These are phyloP conservation scores for Fusarium metavorans DNA, from an alignment of 2,329 filamentous ascomycete species.

Conservation along the genomic window DNA sequence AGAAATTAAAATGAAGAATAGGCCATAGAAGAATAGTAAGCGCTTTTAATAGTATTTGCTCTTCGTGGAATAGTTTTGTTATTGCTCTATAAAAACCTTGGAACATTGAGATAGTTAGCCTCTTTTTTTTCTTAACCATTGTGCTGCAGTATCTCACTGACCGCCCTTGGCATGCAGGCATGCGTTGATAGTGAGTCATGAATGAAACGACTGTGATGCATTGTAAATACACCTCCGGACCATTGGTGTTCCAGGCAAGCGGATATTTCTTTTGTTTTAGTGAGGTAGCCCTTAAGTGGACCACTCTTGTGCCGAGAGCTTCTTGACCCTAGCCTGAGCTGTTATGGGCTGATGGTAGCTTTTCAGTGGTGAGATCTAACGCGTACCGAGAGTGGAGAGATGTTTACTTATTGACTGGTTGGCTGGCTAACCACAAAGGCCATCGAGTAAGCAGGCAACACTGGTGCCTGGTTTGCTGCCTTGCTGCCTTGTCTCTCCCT, in stretches of 20 bases:
- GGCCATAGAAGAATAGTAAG: background rate
- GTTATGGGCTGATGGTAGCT: background rate
- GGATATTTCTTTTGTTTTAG: background rate
- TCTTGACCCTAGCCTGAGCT: background rate
- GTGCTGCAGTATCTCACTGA: background rate
- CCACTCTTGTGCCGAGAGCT: background rate
- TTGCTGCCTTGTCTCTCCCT: background rate
- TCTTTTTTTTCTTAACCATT: background rate
- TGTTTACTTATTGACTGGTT: background rate
- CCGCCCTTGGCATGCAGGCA: background rate
- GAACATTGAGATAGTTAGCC: background rate
- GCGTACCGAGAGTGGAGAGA: background rate
- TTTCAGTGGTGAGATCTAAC: background rate
- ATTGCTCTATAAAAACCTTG: background rate
- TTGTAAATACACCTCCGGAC: background rate
- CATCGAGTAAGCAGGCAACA: background rate
- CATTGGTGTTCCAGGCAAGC: background rate
- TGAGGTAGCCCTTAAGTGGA: background rate
- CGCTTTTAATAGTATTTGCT: background rate
- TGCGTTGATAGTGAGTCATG: background rate
- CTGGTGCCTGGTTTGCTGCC: background rate
- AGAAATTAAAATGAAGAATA: background rate
- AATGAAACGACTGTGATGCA: background rate
- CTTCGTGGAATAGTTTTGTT: background rate
- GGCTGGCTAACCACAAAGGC: background rate